Evolutionary conservation across 805 yeast species (phyloP).

Genomic region (Pichia kluyveri): DNA sequence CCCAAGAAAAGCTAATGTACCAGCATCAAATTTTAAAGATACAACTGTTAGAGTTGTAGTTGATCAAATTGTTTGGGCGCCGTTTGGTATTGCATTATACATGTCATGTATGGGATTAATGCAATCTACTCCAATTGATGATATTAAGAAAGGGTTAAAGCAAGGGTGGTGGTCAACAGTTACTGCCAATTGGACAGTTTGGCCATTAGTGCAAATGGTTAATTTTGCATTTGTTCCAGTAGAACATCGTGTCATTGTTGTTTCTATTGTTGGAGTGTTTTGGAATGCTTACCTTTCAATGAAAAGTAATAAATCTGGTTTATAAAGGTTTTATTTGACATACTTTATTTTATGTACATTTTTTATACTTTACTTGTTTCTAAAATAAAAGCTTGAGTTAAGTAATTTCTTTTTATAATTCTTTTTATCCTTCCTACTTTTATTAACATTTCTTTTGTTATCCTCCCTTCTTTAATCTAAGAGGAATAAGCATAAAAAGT

Average conservation of each 20-base stretch:
- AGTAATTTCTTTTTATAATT: too few species aligned
- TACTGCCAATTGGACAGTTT: slow-evolving; percentile 68
- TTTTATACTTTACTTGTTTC: too few species aligned
- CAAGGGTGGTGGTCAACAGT: slow-evolving; percentile 62
- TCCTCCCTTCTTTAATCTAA: too few species aligned
- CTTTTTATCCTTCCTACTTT: too few species aligned
- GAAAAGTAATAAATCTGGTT: not conserved
- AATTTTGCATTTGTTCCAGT: slow-evolving; percentile 75
- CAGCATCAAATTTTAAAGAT: slow-evolving; percentile 15
- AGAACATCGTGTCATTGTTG: slow-evolving; percentile 56
- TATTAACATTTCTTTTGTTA: too few species aligned
- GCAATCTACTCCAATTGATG: slow-evolving; percentile 43
- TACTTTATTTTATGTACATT: too few species aligned
- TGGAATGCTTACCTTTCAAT: slow-evolving; percentile 68
- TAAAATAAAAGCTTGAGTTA: too few species aligned
- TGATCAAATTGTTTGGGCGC: slow-evolving; percentile 76
- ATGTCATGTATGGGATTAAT: slow-evolving; percentile 57
- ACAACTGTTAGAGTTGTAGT: slow-evolving; percentile 44
- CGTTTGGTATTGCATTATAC: slow-evolving; percentile 66
- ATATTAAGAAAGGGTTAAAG: slow-evolving; percentile 38
- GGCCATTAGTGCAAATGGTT: slow-evolving; percentile 81
- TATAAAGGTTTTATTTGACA: not conserved
- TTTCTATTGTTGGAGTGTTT: slow-evolving; percentile 61
- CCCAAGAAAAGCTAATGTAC: slow-evolving; percentile 18
- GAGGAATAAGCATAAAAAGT: too few species aligned